Percentiles rank a stretch among this genome's conserved stretches.
Conservation (phyloP, 2,329 filamentous ascomycete species). For the Verticillium tricorpus region DNA sequence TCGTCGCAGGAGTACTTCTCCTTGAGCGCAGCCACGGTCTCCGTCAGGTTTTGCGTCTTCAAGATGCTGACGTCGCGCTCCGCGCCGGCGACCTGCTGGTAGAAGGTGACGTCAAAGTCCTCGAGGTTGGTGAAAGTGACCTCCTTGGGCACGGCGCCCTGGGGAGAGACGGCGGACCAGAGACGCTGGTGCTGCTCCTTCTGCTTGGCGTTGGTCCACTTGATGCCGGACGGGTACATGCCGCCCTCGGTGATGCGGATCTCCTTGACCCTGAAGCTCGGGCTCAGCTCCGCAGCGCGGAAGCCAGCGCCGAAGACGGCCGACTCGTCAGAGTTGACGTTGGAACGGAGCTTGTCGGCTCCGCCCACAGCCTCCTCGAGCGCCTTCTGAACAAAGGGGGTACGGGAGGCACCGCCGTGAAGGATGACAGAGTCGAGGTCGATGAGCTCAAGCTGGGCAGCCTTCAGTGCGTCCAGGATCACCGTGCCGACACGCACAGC, state of each 20-base stretch:
- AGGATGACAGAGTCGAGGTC: conserved; percentile 90
- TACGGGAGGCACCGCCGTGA: conserved; percentile 84
- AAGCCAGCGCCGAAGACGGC: conserved; percentile 95
- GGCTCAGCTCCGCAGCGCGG: conserved; percentile 85
- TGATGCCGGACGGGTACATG: conserved; percentile 68
- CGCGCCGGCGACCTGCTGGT: conserved; percentile 59
- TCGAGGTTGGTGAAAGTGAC: conserved; percentile 76
- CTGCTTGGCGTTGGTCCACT: conserved; percentile 64
- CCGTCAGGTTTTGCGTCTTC: conserved; percentile 80
- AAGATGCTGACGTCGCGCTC: conserved; percentile 63
- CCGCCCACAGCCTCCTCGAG: conserved; percentile 72
- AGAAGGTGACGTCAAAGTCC: conserved; percentile 77
- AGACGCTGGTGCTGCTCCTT: conserved; percentile 76
- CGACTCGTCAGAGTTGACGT: conserved; percentile 95
- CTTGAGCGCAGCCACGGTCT: conserved; percentile 71
- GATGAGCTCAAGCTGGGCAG: conserved; percentile 65
- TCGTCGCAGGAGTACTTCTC: conserved; percentile 74
- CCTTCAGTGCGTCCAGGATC: conserved; percentile 69
- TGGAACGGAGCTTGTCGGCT: conserved; percentile 77
- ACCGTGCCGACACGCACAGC: conserved; percentile 64
- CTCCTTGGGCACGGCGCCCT: conserved; percentile 75
- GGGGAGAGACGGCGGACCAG: conserved; percentile 71
- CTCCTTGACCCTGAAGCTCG: conserved; percentile 96
- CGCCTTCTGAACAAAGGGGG: conserved; percentile 88
- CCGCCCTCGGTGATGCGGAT: conserved; percentile 79